Evolutionary conservation across 2,329 filamentous ascomycete genomes (phyloP), one percentile per base, ranked within the genome.

Genomic region (Aspergillus awamori): DNA sequence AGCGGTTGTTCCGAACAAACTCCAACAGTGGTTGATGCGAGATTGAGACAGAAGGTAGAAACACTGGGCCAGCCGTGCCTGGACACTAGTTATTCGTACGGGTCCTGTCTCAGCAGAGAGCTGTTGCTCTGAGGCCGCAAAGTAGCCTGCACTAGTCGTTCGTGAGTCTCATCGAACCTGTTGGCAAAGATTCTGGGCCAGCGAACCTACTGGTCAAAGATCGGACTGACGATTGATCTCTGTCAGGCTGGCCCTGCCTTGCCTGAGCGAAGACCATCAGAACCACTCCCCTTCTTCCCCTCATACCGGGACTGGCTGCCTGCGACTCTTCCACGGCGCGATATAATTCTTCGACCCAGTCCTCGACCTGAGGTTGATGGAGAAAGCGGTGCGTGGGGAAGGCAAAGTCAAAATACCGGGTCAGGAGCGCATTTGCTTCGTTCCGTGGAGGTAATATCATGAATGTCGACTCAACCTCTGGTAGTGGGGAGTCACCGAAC

Each of bases 221-320:
- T 61, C 10, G 57, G 53, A 38, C 66, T 63, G 51, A 62, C 51
- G 36, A 63, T 57, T 8, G 54, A 62, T 62, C 69, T 4, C 54
- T 55, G 64, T n/a, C 45, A 11, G 73, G 70, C 68, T 77, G 75
- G 39, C 82, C 81, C 8, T 79, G 77, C 45, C 77, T 75, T 13
- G 78, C 82, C 20, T 84, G 83, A 0, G 84, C 84, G 63, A 87
- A 81, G 1, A 84, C 79, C 68, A 85, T 80, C 38, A 85, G 79
- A 1, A 86, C 69, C 20, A 84, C 66, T 0, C 82, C 82, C 1
- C 79, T 74, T 80, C 56, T 59, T 26, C 58, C 63, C 48, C 61
- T 52, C 8, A 47, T 52, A 3, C 63, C 63, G 8, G 61, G 58
- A 7, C 38, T 57, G 2, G 45, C 39, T 5, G 49, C 10, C 8